Evolutionary conservation across 768 basidiomycete genomes (phyloP), one percentile per base, ranked within the genome.

Genomic region (Chalciporus pseudorubinellus): DNA sequence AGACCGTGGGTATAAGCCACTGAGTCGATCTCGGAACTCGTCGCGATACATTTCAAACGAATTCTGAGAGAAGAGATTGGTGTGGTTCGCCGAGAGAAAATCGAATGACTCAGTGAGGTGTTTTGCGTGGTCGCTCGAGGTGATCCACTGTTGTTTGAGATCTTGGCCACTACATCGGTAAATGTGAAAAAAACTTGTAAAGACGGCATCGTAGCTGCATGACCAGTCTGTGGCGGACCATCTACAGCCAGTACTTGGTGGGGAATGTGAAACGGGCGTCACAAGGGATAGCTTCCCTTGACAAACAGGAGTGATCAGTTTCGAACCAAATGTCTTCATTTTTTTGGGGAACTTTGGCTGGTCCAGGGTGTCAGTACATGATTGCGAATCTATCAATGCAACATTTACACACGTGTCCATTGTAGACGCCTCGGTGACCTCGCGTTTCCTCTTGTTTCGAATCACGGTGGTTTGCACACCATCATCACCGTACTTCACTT

Each of bases 181-280:
- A 18, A 44, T 20, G 18, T 57, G 46, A 28, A 57, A 57, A 5
- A 53, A 21, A 12, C 21, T 18, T 52, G 53, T 57, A 26, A 57
- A 57, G 1, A 48, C 12, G 11, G 28, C 39, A 33, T 57, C 52
- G 19, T 57, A 57, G 3, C 11, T 44, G 46, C 48, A 57, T 16
- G 56, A 57, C 52, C 48, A 56, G 21, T 57, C 40, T 4, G 3
- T 13, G 7, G 51, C 10, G 18, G 49, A 46, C 56, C 47, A 57
- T n/a, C 9, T 11, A 22, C 55, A 52, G 26, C 46, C 51, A 24
- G 19, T 21, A n/a, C n/a, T n/a, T 44, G 29, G 22, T 6, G 19
- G 29, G 13, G 29, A 44, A 6, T 19, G 44, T 34, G 21, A 14
- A 8, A 34, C n/a, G 22, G 10, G 9, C 7, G 5, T 4, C n/a